Evolutionary conservation across 2,329 filamentous ascomycete species (phyloP), one percentile per base, ranked within the genome.

Genomic region (Furcasterigmium sp.): DNA sequence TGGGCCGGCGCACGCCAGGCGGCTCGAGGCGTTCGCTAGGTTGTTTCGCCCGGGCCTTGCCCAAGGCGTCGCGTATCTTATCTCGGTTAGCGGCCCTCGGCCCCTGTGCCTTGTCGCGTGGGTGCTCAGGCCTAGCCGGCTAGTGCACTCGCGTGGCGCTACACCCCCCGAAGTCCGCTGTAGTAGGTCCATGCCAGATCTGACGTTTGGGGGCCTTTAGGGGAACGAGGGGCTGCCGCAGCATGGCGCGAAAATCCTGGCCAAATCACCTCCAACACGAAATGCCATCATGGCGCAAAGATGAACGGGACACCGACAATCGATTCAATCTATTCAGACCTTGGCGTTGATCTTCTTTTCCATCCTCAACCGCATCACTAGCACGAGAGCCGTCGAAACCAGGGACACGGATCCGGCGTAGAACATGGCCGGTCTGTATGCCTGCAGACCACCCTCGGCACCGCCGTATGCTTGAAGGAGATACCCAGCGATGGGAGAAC

Each of bases 381-480:
- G 56, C 14, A 75, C 64, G 26, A 75, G 57, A 3, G 58, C 51
- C 7, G 70, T 66, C 2, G 74, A 67, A 2, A 55, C 65, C 15
- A 75, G 52, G 1, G 73, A 69, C 55, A 79, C 62, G 1, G 68
- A 70, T 1, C 78, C 79, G 4, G 78, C 77, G 51, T 80, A 82
- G 55, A 76, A 80, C 57, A 83, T 83, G 2, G 79, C 78, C 0
- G 78, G 76, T 15, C 76, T 66, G 50, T 78, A 83, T 0, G 78
- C 73, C 18, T 70, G 59, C 2, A 80, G 57, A 0, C 73, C 73
- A 3, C 58, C 60, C 0, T 70, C 59, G 14, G 70, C 62, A 10
- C 75, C 75, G 5, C 77, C 76, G 26, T 74, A 75, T 0, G 75
- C 74, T 43, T 72, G 69, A 0, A 83, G 63, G 1, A 83, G 62